Base-by-base conservation (phyloP, 2,329 filamentous ascomycete genomes). In the Diaporthe nobilis region DNA sequence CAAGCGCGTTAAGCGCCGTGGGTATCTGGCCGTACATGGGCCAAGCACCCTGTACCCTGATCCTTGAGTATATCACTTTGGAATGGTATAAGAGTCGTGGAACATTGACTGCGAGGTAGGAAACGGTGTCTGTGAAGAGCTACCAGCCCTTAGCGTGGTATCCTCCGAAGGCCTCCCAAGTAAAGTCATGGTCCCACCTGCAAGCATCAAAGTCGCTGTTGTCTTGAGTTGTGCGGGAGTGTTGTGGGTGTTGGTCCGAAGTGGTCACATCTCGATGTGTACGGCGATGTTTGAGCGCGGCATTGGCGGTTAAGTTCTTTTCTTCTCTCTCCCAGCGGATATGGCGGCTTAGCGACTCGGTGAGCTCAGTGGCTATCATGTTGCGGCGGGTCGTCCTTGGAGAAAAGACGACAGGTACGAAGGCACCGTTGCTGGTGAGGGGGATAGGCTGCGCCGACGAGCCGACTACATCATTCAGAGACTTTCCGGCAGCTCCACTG, bases 291-390 rank as follows among this genome's bases (percentile, higher is more conserved):
- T 98, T 97, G 75, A 98, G 89, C 73, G 96, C 94, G 1, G 96
- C 95, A 78, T 96, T 96, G 80, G 93, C 94, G 10, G 95, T 96
- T 49, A 94, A 94, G 76, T 94, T 95, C 89, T 97, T 98, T 82
- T 98, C 96, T 82, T 97, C 95, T 71, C 96, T 93, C 84, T 98
- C 97, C 94, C 95, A 98, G 22, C 98, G 90, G 22, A 99, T 92
- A 80, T 98, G 94, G 80, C 95, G 94, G 34, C 97, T 92, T 5
- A 99, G 92, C 37, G 95, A 98, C 83, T 98, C 95, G 2, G 96
- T 98, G 73, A 98, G 88, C 86, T 99, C 97, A 0, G 95, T 97
- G 12, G 95, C 93, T 74, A 99, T 90, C 97, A 99, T 98, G 85
- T 98, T 97, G 77, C 96, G 92, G 71, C 97, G 92, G 0, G 96